Conservation (phyloP, 208 protist genomes). For the Trypanosomatidae sp. region DNA sequence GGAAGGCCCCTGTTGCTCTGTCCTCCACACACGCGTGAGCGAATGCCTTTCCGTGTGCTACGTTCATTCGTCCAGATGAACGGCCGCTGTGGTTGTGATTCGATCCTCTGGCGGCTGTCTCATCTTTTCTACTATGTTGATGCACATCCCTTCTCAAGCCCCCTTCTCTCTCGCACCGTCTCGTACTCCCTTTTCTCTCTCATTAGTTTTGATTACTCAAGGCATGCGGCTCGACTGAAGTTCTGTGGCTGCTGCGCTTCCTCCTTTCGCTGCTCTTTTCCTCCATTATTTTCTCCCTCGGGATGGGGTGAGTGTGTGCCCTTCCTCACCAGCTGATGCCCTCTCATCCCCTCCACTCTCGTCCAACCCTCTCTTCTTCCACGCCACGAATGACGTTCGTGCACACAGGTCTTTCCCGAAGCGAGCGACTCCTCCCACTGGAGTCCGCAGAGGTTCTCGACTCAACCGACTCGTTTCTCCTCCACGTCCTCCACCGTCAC, state of each 20-base stretch:
- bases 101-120: not conserved
- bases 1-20: not conserved
- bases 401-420: slow-evolving; percentile 40
- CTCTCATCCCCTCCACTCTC: too few species aligned
- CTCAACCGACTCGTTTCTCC: slow-evolving; percentile 28
- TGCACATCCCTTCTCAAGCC: not conserved
- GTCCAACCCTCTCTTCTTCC: not conserved
- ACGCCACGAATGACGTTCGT: slow-evolving; percentile 37
- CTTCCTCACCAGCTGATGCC: not conserved
- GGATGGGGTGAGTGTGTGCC: not conserved
- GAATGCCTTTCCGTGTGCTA: not conserved
- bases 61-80: not conserved
- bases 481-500: slow-evolving; percentile 34
- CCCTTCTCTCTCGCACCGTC: not conserved
- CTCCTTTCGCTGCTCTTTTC: not conserved
- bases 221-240: slow-evolving; percentile 1
- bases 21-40: not conserved
- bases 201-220: not conserved
- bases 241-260: not conserved
- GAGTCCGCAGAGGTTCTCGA: slow-evolving; percentile 36
- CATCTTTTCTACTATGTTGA: not conserved
- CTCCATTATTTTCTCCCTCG: not conserved
- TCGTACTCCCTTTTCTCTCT: not conserved
- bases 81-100: too few species aligned
- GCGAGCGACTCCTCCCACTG: slow-evolving; percentile 58